Evolutionary conservation across 2,329 filamentous ascomycete species (phyloP), one percentile per base, ranked within the genome.

Genomic region (Annulohypoxylon truncatum): DNA sequence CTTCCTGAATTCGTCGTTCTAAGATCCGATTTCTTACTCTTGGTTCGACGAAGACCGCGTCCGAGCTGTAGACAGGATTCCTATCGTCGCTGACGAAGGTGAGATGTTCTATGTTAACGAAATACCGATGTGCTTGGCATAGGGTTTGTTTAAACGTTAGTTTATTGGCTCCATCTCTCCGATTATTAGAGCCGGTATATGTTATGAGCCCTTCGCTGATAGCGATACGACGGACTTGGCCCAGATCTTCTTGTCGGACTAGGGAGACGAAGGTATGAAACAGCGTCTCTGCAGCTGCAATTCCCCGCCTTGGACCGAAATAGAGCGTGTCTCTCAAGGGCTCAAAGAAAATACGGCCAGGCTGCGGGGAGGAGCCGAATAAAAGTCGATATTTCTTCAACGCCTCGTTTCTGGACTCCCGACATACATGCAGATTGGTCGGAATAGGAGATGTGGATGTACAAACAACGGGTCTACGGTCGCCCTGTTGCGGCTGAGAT

Each of bases 401-500:
- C 2, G 82, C 79, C 67, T 84, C 81, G 58, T 63, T 52, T 35
- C 83, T 82, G 13, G 83, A 82, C 72, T 85, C 83, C 61, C 75
- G 73, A 72, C 82, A 84, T 55, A 76, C 78, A 64, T 84, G 81
- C 33, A 85, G 79, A 72, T 80, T 82, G 61, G 74, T 74, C 3
- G 83, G 83, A 20, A 83, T 74, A 2, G 74, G 68, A 3, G 79
- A 77, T n/a, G 78, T 67, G 2, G 82, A 84, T 4, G 77, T 79
- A 73, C 81, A 84, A 52, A 28, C 31, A 6, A 31, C 46, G 8
- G 26, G 20, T n/a, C 22, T 53, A 12, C 15, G 2, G 10, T 47
- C 22, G 13, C 26, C 22, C 29, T 53, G 46, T 50, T 40, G 33
- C 46, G 28, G 26, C 22, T 58, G 38, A 24, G 40, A 55, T 12